Percentiles rank a stretch among this genome's conserved stretches.
These are phyloP conservation scores for Boletus vinaceobasis DNA, from an alignment of 768 basidiomycete species.

Conservation along the genomic window DNA sequence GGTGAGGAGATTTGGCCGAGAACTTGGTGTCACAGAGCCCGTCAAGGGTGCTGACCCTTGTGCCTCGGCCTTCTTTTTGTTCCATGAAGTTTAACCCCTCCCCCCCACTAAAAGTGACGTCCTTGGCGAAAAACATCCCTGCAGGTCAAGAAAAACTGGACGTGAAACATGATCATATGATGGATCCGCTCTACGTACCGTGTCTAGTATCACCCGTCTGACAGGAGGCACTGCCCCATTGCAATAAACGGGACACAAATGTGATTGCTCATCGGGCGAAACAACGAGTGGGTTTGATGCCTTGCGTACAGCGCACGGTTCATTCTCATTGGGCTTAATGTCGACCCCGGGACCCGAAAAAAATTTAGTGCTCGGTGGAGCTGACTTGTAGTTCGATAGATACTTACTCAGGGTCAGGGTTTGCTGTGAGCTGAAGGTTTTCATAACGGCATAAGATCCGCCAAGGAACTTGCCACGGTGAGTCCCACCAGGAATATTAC, in stretches of 20 bases:
- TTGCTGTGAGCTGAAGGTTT: constrained; percentile 11
- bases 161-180: not conserved
- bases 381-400: not conserved
- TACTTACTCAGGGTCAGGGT: constrained; percentile 21
- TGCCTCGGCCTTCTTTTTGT: not conserved
- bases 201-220: not conserved
- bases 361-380: not conserved
- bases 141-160: not conserved
- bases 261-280: not conserved
- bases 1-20: no score
- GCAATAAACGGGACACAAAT: not conserved
- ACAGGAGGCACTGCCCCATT: not conserved
- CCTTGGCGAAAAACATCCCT: not conserved
- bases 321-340: constrained; percentile 2
- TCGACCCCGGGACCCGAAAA: not conserved
- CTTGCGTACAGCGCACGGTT: constrained; percentile 9
- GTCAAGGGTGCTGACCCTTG: not conserved
- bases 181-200: not conserved
- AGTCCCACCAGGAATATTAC: not conserved
- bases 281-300: constrained; percentile 7
- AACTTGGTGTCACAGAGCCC: not conserved
- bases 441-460: constrained; percentile 2
- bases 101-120: not conserved
- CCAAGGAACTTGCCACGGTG: constrained; percentile 1
- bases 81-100: not conserved